These are phyloP conservation scores for Setomelanomma holmii DNA, from an alignment of 2,329 filamentous ascomycete species.

Conservation along the genomic window DNA sequence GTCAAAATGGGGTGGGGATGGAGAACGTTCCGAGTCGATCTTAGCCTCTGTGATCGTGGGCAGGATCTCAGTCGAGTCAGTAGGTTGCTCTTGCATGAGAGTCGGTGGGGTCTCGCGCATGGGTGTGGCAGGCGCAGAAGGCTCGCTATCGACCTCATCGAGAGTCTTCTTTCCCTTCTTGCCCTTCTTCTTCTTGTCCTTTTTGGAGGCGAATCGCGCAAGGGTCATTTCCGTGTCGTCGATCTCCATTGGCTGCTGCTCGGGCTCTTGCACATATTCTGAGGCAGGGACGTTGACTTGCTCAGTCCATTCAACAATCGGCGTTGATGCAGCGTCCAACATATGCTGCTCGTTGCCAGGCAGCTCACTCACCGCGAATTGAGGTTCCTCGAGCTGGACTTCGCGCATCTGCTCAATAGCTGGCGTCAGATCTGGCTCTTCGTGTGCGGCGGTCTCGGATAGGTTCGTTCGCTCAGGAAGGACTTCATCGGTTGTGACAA, in stretches of 20 bases:
- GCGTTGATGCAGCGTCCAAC: too few relatives aligned
- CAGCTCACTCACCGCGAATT: neutral
- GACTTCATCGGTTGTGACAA: too few relatives aligned
- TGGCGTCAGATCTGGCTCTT: neutral
- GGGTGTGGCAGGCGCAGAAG: neutral
- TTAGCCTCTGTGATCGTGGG: conserved; percentile 1
- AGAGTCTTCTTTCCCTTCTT: conserved; percentile 19
- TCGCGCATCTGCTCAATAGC: conserved; percentile 6
- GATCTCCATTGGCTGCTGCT: conserved; percentile 1
- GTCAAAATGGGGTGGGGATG: conserved; percentile 2
- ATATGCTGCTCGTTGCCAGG: too few relatives aligned
- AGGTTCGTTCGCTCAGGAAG: conserved; percentile 1
- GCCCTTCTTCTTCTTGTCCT: conserved; percentile 38
- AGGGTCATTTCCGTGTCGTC: conserved; percentile 12
- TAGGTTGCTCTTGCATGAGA: conserved; percentile 2
- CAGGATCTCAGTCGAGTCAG: neutral
- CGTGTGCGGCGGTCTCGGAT: conserved; percentile 6
- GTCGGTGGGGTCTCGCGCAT: conserved; percentile 5
- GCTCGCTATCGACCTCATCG: conserved; percentile 9
- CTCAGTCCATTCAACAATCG: neutral
- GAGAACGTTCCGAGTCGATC: conserved; percentile 3
- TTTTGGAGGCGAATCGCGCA: conserved; percentile 29
- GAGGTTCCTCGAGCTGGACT: neutral
- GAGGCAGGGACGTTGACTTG: neutral
- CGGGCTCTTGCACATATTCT: neutral